phyloP scores from a whole-genome alignment of 2,329 filamentous ascomycete species.

The Fonsecaea pedrosoi region DNA sequence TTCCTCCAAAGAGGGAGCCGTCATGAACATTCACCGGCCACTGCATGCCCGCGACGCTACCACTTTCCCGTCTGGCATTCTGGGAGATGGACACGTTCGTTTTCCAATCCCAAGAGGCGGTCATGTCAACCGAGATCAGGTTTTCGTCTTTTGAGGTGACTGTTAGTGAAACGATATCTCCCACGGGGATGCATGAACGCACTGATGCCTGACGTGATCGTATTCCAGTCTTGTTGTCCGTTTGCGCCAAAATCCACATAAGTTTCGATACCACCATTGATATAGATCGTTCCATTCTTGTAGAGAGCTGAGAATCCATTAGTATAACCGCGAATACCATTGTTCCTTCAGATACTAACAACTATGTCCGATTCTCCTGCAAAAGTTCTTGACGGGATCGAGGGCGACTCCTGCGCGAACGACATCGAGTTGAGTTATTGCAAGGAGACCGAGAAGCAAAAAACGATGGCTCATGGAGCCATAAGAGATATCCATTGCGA shows the following conservation, averaged over 20 bases:
- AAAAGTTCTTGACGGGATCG: conserved; percentile 43
- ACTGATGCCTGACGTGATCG: conserved; percentile 44
- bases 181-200: conserved; percentile 4
- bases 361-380: conserved; percentile 43
- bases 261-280: conserved; percentile 43
- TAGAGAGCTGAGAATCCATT: conserved; percentile 37
- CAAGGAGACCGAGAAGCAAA: conserved; percentile 17
- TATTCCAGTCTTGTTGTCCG: conserved; percentile 32
- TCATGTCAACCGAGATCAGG: conserved; percentile 43
- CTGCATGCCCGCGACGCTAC: conserved; percentile 41
- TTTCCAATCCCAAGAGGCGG: conserved; percentile 26
- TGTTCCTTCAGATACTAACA: conserved; percentile 33
- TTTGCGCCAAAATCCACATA: conserved; percentile 38
- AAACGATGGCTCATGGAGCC: conserved; percentile 5
- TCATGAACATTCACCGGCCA: conserved; percentile 40
- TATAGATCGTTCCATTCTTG: conserved; percentile 44
- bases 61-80: conserved; percentile 9
- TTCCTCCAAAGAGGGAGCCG: conserved; percentile 43
- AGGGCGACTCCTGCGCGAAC: conserved; percentile 27
- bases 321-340: neutral
- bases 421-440: conserved; percentile 22
- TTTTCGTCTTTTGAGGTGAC: conserved; percentile 37
- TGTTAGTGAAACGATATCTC: conserved; percentile 10
- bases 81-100: conserved; percentile 30
- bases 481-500: conserved; percentile 14